Conservation (phyloP, 1,139 yeast genomes). For the Pichia sp. region DNA sequence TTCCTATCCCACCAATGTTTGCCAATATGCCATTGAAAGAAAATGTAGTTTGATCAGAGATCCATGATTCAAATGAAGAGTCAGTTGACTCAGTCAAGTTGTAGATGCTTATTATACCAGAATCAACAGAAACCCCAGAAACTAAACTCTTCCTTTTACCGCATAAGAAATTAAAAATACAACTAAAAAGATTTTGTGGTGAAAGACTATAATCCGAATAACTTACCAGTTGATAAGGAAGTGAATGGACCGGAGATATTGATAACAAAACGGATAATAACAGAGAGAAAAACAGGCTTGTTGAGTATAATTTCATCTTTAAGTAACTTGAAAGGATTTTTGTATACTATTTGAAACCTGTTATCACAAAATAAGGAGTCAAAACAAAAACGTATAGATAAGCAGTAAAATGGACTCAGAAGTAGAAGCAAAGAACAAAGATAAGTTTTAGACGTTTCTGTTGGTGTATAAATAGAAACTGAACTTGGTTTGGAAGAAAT, state of each 20-base stretch:
- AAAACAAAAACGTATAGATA: not conserved
- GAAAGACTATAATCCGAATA: not conserved
- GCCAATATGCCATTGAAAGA: slow-evolving; percentile 50
- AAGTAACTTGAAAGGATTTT: not conserved
- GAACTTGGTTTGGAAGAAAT: not conserved
- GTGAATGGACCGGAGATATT: not conserved
- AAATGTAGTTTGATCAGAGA: slow-evolving; percentile 40
- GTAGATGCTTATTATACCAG: slow-evolving; percentile 5
- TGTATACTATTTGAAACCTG: not conserved
- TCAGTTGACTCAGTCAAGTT: slow-evolving; percentile 1
- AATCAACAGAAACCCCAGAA: not conserved
- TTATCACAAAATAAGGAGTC: not conserved
- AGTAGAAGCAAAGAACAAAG: not conserved
- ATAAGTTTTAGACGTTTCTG: not conserved
- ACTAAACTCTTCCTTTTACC: not conserved
- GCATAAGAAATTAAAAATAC: not conserved
- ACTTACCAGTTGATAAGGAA: not conserved
- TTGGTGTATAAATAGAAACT: not conserved
- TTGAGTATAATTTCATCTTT: not conserved
- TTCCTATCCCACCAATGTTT: slow-evolving; percentile 54
- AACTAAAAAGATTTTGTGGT: not conserved
- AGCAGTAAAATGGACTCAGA: not conserved
- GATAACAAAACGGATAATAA: too few species aligned
- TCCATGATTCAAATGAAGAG: slow-evolving; percentile 53
- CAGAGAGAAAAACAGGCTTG: not conserved